Conservation (phyloP, 2,329 filamentous ascomycete genomes). For the Curvularia sp. region DNA sequence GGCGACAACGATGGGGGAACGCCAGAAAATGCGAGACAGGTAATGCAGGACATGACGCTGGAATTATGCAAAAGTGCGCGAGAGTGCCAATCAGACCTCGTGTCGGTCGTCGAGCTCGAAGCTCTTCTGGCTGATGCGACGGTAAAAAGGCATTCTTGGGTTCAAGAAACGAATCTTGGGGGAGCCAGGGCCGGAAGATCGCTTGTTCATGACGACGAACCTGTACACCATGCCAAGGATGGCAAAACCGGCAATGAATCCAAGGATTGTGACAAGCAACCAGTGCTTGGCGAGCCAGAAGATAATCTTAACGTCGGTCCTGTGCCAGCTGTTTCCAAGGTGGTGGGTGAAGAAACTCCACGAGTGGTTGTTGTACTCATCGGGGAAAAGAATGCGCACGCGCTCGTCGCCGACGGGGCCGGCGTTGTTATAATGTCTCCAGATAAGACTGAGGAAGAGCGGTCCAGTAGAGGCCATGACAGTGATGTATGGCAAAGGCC, state of each 20-base stretch:
- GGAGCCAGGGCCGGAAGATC: constrained; percentile 24
- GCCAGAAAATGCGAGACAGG: constrained; percentile 35
- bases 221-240: constrained; percentile 61
- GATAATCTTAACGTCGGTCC: constrained; percentile 67
- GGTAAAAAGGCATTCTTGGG: constrained; percentile 45
- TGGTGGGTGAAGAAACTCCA: constrained; percentile 78
- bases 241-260: constrained; percentile 60
- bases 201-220: constrained; percentile 53
- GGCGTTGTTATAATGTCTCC: constrained; percentile 73
- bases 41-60: constrained; percentile 28
- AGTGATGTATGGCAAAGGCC: constrained; percentile 75
- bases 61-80: constrained; percentile 29
- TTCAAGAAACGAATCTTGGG: constrained; percentile 26
- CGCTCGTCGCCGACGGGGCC: constrained; percentile 59
- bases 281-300: constrained; percentile 68
- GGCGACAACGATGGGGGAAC: constrained; percentile 25
- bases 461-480: constrained; percentile 82
- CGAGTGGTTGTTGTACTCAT: constrained; percentile 70
- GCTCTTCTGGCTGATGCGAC: constrained; percentile 47
- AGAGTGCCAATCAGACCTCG: constrained; percentile 35
- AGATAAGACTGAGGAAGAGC: constrained; percentile 76
- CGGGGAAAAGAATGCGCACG: constrained; percentile 71
- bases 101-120: constrained; percentile 47
- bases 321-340: constrained; percentile 70
- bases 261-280: constrained; percentile 62